phyloP scores from a whole-genome alignment of 1,284 basidiomycete species.

The Macrocystidia cucumis region DNA sequence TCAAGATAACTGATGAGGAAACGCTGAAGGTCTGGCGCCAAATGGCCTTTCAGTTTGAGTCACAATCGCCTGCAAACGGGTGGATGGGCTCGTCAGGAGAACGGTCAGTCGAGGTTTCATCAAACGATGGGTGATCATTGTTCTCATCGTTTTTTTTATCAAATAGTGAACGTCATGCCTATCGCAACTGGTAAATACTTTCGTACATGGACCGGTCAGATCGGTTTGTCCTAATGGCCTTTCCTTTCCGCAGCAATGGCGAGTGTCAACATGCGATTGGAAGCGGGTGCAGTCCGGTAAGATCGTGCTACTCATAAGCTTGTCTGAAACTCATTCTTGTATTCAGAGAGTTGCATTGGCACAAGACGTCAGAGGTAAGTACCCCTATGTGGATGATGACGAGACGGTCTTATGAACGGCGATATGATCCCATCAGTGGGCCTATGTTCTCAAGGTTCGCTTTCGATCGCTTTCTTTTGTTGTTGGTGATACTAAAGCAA shows the following conservation, averaged over 20 bases:
- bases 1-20: too few species aligned
- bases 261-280: constrained; percentile 64
- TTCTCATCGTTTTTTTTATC: constrained; percentile 5
- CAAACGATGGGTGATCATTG: neutral
- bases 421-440: constrained; percentile 41
- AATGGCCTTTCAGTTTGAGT: constrained; percentile 67
- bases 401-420: too few species aligned
- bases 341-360: constrained; percentile 67
- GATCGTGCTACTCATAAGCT: constrained; percentile 9
- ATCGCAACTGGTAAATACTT: constrained; percentile 42
- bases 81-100: constrained; percentile 70
- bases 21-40: constrained; percentile 42
- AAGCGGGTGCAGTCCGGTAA: constrained; percentile 59
- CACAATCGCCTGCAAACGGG: constrained; percentile 65
- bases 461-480: neutral
- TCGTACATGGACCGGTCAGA: neutral
- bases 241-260: constrained; percentile 56
- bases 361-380: constrained; percentile 55
- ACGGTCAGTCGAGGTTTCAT: constrained; percentile 28
- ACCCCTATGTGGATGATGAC: too few species aligned
- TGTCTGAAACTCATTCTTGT: constrained; percentile 2
- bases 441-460: constrained; percentile 51
- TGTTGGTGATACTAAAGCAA: too few species aligned
- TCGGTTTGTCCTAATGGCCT: constrained; percentile 3
- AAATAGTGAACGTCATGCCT: constrained; percentile 53